Percentiles rank a stretch among this genome's conserved stretches.
These are phyloP conservation scores for Dothiorella sarmentorum DNA, from an alignment of 2,329 filamentous ascomycete species.

Conservation along the genomic window DNA sequence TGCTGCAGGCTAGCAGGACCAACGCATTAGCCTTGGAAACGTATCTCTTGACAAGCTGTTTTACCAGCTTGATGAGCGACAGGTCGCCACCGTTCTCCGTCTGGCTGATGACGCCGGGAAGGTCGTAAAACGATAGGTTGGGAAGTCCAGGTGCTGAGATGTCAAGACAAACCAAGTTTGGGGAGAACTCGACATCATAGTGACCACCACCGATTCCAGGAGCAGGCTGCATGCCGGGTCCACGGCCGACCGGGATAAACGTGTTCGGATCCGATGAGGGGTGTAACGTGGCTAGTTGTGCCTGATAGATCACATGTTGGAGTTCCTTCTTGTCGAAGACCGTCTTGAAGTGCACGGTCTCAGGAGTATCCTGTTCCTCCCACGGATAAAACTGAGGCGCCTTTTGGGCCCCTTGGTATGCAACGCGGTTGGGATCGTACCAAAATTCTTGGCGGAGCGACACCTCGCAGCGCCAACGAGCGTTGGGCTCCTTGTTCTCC, in stretches of 20 bases:
- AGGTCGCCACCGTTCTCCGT: slow-evolving; percentile 46
- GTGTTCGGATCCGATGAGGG: slow-evolving; percentile 51
- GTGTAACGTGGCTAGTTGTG: slow-evolving; percentile 74
- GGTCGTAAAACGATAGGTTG: slow-evolving; percentile 76
- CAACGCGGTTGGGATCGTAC: slow-evolving; percentile 39
- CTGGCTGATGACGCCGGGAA: slow-evolving; percentile 77
- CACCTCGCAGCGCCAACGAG: slow-evolving; percentile 64
- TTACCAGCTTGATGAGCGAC: slow-evolving; percentile 66
- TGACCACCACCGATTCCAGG: background rate
- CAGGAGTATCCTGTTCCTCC: slow-evolving; percentile 46
- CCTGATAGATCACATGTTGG: slow-evolving; percentile 66
- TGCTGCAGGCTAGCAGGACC: slow-evolving; percentile 71
- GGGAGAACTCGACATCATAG: slow-evolving; percentile 66
- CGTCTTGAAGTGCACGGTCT: slow-evolving; percentile 58
- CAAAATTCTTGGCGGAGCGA: slow-evolving; percentile 63
- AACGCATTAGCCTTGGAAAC: slow-evolving; percentile 61
- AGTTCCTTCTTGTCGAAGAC: slow-evolving; percentile 61
- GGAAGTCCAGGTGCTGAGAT: slow-evolving; percentile 70
- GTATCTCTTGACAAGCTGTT: slow-evolving; percentile 67
- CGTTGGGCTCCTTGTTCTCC: slow-evolving; percentile 43
- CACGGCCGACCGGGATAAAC: too few species aligned
- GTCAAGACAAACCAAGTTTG: slow-evolving; percentile 69
- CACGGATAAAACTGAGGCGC: slow-evolving; percentile 63
- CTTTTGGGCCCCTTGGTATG: background rate
- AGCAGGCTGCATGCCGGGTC: background rate